These are phyloP conservation scores for Zygosaccharomyces pseudobailii DNA, from an alignment of 1,139 yeast genomes.

Conservation along the genomic window DNA sequence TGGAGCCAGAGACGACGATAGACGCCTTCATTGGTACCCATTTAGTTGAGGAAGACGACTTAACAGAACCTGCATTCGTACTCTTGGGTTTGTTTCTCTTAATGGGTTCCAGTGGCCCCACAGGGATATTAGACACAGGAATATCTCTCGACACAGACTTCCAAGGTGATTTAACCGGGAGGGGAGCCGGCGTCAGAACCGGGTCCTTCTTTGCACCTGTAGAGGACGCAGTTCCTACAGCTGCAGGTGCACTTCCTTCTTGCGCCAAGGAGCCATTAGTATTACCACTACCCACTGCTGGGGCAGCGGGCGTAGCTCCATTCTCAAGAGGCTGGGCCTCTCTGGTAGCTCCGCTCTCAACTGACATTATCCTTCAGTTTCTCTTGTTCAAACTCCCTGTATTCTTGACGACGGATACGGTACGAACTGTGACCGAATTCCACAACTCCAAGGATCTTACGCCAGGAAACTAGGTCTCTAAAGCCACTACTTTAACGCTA, in stretches of 20 bases:
- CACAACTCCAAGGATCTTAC: constrained; percentile 3
- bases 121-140: constrained; percentile 35
- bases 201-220: constrained; percentile 19
- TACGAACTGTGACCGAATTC: background rate
- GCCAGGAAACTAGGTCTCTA: constrained; percentile 2
- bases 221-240: constrained; percentile 8
- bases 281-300: background rate
- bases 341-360: constrained; percentile 3
- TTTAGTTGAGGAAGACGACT: constrained; percentile 66
- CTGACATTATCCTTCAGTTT: constrained; percentile 4
- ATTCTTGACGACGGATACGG: background rate
- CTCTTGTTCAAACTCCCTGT: background rate
- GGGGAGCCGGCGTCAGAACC: constrained; percentile 68
- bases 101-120: constrained; percentile 41
- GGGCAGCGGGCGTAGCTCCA: background rate
- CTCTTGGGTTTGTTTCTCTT: constrained; percentile 31
- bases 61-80: constrained; percentile 36
- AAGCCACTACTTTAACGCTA: background rate
- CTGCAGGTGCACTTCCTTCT: constrained; percentile 16
- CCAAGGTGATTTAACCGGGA: constrained; percentile 71
- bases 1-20: constrained; percentile 46
- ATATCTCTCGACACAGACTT: constrained; percentile 38
- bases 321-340: constrained; percentile 1
- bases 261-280: background rate
- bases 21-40: constrained; percentile 88